These are phyloP conservation scores for Aspergillus panamensis DNA, from an alignment of 495 filamentous ascomycete species.

Conservation along the genomic window DNA sequence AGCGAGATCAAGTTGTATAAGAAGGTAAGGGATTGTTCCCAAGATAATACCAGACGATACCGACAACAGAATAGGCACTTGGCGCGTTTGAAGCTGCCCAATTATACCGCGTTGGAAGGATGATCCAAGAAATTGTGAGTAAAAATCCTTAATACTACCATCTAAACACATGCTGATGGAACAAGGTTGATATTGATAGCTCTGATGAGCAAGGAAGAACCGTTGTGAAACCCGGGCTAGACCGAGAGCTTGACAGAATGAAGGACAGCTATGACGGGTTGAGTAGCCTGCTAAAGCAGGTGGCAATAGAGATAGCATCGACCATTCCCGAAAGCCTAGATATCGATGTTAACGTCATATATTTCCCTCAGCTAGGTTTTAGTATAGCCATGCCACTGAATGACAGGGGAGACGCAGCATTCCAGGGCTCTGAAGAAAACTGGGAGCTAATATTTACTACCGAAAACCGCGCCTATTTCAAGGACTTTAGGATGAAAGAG, in stretches of 20 bases:
- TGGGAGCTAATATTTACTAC: conserved; percentile 83
- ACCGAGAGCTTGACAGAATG: conserved; percentile 71
- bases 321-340: conserved; percentile 59
- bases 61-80: conserved; percentile 33
- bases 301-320: conserved; percentile 57
- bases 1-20: conserved; percentile 51
- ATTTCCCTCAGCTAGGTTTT: conserved; percentile 90
- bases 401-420: conserved; percentile 57
- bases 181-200: conserved; percentile 73
- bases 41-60: background rate
- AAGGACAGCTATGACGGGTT: conserved; percentile 76
- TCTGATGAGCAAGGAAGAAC: conserved; percentile 71
- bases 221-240: conserved; percentile 68
- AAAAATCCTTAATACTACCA: background rate
- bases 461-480: conserved; percentile 75
- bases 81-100: conserved; percentile 44
- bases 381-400: conserved; percentile 72
- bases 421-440: conserved; percentile 55
- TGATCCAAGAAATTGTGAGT: conserved; percentile 62
- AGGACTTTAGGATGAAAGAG: conserved; percentile 77
- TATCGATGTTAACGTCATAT: conserved; percentile 71
- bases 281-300: conserved; percentile 63
- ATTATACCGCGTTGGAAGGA: conserved; percentile 63
- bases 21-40: conserved; percentile 45
- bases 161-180: conserved; percentile 9